Evolutionary conservation across 176 grass and related monocot genomes (phyloP).

Genomic region (Areca catechu): DNA sequence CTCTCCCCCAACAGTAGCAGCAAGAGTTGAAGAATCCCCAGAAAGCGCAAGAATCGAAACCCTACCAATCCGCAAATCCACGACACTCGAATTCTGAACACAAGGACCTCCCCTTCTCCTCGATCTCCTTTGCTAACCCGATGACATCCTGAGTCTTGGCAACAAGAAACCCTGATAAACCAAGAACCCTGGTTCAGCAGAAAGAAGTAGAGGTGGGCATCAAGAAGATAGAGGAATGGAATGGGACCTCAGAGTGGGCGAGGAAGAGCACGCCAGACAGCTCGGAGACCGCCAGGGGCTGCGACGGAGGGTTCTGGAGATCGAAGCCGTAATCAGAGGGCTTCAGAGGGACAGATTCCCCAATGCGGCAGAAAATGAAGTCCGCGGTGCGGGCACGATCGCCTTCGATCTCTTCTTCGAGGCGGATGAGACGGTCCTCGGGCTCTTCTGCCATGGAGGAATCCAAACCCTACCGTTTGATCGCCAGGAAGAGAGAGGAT

Average conservation of each 20-base stretch:
- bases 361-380: slow-evolving; percentile 75
- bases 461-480: background rate
- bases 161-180: slow-evolving; percentile 62
- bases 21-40: slow-evolving; percentile 53
- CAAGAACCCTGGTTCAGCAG: slow-evolving; percentile 1
- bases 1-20: slow-evolving; percentile 33
- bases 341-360: slow-evolving; percentile 64
- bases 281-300: slow-evolving; percentile 63
- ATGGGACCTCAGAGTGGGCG: slow-evolving; percentile 39
- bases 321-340: slow-evolving; percentile 47
- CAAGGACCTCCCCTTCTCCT: slow-evolving; percentile 65
- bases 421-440: background rate
- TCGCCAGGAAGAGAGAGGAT: background rate
- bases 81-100: slow-evolving; percentile 48
- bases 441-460: slow-evolving; percentile 3
- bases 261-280: slow-evolving; percentile 62
- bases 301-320: slow-evolving; percentile 48
- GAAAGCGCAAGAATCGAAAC: slow-evolving; percentile 68
- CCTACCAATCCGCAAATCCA: slow-evolving; percentile 45
- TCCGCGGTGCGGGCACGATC: slow-evolving; percentile 48
- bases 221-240: background rate
- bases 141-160: slow-evolving; percentile 69
- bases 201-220: background rate
- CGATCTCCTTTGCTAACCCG: slow-evolving; percentile 45
- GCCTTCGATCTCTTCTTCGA: slow-evolving; percentile 63